Evolutionary conservation across 345 rosid species (phyloP).

Genomic region (Iberis pinnata): DNA sequence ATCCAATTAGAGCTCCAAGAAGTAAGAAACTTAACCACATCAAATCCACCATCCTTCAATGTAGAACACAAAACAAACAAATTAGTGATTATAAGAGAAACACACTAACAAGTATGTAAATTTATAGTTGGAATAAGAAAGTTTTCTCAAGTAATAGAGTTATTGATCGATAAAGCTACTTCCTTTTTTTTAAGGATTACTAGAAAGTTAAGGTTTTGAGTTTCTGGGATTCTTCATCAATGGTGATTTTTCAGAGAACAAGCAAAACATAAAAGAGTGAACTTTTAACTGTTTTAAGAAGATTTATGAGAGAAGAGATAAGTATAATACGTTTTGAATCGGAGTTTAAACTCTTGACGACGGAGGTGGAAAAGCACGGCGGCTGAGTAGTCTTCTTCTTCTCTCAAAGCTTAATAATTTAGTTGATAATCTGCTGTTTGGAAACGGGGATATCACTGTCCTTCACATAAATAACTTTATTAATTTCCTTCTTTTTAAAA

Average conservation of each 20-base stretch:
- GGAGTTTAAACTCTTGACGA: not conserved
- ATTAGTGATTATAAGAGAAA: no score
- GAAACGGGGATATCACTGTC: conserved; percentile 1
- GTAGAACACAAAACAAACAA: not conserved
- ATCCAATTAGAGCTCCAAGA: conserved; percentile 79
- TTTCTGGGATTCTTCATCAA: not conserved
- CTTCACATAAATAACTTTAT: not conserved
- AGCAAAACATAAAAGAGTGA: not conserved
- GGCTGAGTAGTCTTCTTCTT: not conserved
- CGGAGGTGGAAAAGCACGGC: conserved; percentile 3
- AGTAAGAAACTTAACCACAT: conserved; percentile 62
- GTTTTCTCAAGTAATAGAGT: not conserved
- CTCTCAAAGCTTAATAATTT: conserved; percentile 7
- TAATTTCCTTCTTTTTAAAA: no score
- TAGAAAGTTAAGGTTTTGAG: not conserved
- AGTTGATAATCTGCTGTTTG: conserved; percentile 20
- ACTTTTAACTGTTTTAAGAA: not conserved
- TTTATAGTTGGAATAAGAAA: no score
- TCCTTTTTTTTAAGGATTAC: not conserved
- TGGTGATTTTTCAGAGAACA: not conserved
- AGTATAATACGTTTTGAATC: not conserved
- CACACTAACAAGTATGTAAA: no score
- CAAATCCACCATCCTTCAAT: conserved; percentile 42
- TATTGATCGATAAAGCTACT: conserved; percentile 17
- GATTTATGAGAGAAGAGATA: not conserved